Evolutionary conservation across 345 rosid species (phyloP), one percentile per base, ranked within the genome.

Genomic region (Lepidium sativum): DNA sequence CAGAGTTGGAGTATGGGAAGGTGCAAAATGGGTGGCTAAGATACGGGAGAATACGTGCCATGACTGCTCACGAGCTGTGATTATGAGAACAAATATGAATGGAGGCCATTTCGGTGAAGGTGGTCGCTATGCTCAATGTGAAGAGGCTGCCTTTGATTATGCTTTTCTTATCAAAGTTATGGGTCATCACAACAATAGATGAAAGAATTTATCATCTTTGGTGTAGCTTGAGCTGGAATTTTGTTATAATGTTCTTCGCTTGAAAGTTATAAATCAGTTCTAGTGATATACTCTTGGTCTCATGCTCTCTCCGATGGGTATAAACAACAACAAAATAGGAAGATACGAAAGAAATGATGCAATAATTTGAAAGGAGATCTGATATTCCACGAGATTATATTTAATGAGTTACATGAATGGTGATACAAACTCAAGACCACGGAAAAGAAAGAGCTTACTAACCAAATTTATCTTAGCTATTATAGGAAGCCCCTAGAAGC

Each of bases 1-100:
- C 75, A 92, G 98, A 85, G 97, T 92, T 68, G 97, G 98, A 69
- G 86, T 84, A 5, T 92, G 98, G 98, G 98, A 92, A 76, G 89
- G 95, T 54, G 97, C 97, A n/a, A 92, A 92, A 71, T 92, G 97
- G 98, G 98, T 87, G n/a, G 94, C 91, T 20, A 87, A 76, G 75
- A 67, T 86, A 25, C 78, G 97, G 59, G 86, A 76, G 49, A 39
- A 33, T 2, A 49, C 80, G 4, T 89, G 92, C 62, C 49, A 70
- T 6, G 42, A 16, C 58, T 92, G 98, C 65, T 89, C 97, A 50
- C 71, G 62, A 31, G 79, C 87, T 3, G 85, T 87, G 69, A 77
- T 92, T 79, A 69, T 89, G 75, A 82, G 76, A 70, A 87, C 96
- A 29, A 84, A 84, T 69, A 89, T 86, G 97, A 68, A 41, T 1